phyloP scores from a whole-genome alignment of 1,284 basidiomycete species.

The Leucoagaricus sp. region DNA sequence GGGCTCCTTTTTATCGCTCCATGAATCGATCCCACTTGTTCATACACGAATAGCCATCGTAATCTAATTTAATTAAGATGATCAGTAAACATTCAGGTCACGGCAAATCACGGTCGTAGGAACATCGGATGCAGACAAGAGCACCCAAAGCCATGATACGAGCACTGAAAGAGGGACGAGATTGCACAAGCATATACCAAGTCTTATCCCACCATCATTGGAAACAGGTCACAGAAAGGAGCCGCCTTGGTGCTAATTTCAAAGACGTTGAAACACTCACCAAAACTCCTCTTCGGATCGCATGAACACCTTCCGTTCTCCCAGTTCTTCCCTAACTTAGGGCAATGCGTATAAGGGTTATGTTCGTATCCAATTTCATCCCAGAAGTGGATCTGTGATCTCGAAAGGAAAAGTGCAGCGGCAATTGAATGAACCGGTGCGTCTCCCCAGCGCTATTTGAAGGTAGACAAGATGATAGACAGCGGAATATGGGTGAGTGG shows the following conservation, averaged over 20 bases:
- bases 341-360: conserved; percentile 49
- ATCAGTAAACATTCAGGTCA: no score
- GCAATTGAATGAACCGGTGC: conserved; percentile 82
- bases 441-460: conserved; percentile 71
- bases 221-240: no score
- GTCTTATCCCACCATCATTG: no score
- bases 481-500: not conserved
- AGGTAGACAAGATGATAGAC: not conserved
- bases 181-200: no score
- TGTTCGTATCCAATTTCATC: conserved; percentile 63
- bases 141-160: no score
- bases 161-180: not conserved
- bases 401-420: conserved; percentile 63
- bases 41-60: conserved; percentile 53
- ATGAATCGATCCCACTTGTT: conserved; percentile 44
- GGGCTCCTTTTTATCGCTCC: conserved; percentile 10
- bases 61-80: conserved; percentile 37
- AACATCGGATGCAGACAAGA: no score
- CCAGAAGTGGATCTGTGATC: conserved; percentile 71
- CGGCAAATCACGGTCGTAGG: no score
- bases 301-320: conserved; percentile 47
- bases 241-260: no score
- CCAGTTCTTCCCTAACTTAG: conserved; percentile 42
- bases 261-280: conserved; percentile 31
- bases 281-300: conserved; percentile 41